Base-by-base conservation (phyloP, 2,329 filamentous ascomycete genomes). In the Macrophomina pseudophaseolina region DNA sequence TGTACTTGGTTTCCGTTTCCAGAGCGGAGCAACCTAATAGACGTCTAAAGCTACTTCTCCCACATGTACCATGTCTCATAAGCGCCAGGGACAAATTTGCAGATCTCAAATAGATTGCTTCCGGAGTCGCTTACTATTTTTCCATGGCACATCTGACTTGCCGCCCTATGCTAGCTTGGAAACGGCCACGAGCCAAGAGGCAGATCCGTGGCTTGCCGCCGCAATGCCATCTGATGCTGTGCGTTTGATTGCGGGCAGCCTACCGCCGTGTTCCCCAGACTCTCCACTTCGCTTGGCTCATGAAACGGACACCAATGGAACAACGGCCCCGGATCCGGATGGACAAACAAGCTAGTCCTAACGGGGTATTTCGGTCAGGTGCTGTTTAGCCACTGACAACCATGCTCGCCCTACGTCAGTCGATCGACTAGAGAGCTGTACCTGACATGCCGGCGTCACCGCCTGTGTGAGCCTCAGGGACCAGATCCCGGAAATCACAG, bases 261-360 rank as follows among this genome's bases (percentile, higher is more conserved):
- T 52, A 14, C 49, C 51, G 32, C 35, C 60, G 42, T 64, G 60
- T 53, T 42, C 60, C 58, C 58, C 58, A 62, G 58, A 62, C 38
- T 62, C 58, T 49, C 58, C 58, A 62, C 58, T 44, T 62, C 58
- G 58, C 58, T 62, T 62, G 44, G 58, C 58, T 62, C 58, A 62
- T 62, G 58, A 62, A 62, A 62, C 58, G 32, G 58, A 62, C n/a
- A 38, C 42, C 32, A 38, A 44, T 62, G 58, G 58, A 62, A 51
- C 18, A 38, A 38, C 58, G 58, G 58, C 42, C 44, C 58, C 42
- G 42, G 32, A 30, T 49, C 58, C 42, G 58, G 58, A 38, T 8
- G 32, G 44, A 44, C n/a, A 46, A 49, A 30, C 56, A 30, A 6
- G 16, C 40, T 60, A 40, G 16, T n/a, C 56, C 42, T 4, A 23